Percentiles rank a stretch among this genome's conserved stretches.
These are phyloP conservation scores for Colletotrichum abscissum DNA, from an alignment of 2,329 filamentous ascomycete species.

Conservation along the genomic window DNA sequence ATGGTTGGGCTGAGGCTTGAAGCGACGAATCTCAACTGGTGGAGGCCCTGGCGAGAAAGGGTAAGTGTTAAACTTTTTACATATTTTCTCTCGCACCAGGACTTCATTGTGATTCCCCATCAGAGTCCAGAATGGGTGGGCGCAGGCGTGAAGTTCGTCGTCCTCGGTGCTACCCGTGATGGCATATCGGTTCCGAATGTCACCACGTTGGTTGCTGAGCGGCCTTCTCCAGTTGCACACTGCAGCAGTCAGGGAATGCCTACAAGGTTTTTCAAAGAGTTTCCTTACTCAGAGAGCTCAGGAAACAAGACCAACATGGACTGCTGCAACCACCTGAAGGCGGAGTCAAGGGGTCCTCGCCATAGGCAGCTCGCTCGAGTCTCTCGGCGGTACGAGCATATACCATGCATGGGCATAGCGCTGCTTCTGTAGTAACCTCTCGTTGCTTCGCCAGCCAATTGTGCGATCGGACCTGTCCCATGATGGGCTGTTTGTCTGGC, in stretches of 20 bases:
- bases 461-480: conserved; percentile 7
- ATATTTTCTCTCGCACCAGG: conserved; percentile 22
- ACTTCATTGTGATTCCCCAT: conserved; percentile 25
- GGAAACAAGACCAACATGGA: conserved; percentile 18
- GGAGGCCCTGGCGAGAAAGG: not conserved
- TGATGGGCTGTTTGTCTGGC: not conserved
- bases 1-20: conserved; percentile 4
- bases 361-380: conserved; percentile 22
- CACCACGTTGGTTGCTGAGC: conserved; percentile 9
- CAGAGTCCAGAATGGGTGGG: conserved; percentile 15
- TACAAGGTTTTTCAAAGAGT: not conserved
- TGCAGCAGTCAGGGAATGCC: not conserved
- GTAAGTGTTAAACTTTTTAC: conserved; percentile 4
- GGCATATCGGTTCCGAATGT: conserved; percentile 21
- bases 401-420: conserved; percentile 12
- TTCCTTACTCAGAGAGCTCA: conserved; percentile 7
- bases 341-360: conserved; percentile 23
- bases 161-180: conserved; percentile 14
- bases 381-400: conserved; percentile 25
- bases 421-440: not conserved
- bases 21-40: conserved; percentile 24
- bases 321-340: conserved; percentile 1
- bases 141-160: conserved; percentile 3
- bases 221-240: conserved; percentile 9
- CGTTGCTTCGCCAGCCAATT: conserved; percentile 10